These are phyloP conservation scores for Isabelozyma heimii DNA, from an alignment of 805 yeast genomes.

Conservation along the genomic window DNA sequence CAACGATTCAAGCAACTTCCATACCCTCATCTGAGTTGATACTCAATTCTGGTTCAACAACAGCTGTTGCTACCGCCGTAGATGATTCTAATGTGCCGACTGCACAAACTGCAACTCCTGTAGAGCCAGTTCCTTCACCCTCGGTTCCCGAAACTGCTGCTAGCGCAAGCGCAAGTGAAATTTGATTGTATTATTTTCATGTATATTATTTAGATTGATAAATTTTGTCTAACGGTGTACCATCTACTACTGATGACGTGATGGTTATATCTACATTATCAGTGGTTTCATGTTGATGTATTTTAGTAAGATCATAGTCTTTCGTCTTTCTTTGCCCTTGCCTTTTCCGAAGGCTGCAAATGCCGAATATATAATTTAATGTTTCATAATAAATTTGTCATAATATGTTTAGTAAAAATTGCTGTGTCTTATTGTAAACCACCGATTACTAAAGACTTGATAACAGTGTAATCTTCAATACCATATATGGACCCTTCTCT, in stretches of 20 bases:
- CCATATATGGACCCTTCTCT: slow-evolving; percentile 67
- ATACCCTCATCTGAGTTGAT: not conserved
- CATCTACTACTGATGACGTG: no score
- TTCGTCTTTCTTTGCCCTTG: no score
- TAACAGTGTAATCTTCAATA: slow-evolving; percentile 55
- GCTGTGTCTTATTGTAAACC: slow-evolving; percentile 1
- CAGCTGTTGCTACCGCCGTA: not conserved
- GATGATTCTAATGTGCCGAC: no score
- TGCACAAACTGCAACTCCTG: not conserved
- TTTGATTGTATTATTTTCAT: not conserved
- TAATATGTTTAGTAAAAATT: no score
- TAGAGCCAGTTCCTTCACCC: not conserved
- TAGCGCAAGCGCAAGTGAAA: not conserved
- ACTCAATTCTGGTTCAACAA: not conserved
- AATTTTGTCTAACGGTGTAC: no score
- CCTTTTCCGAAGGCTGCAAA: no score
- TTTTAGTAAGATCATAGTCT: no score
- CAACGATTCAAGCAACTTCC: not conserved
- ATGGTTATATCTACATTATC: no score
- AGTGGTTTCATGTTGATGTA: no score
- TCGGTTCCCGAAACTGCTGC: not conserved
- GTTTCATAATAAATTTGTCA: no score
- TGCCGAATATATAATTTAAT: no score
- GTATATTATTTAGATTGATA: not conserved
- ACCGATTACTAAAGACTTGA: slow-evolving; percentile 62